Base-by-base conservation (phyloP, 2,329 filamentous ascomycete species). In the Fusarium metavorans region DNA sequence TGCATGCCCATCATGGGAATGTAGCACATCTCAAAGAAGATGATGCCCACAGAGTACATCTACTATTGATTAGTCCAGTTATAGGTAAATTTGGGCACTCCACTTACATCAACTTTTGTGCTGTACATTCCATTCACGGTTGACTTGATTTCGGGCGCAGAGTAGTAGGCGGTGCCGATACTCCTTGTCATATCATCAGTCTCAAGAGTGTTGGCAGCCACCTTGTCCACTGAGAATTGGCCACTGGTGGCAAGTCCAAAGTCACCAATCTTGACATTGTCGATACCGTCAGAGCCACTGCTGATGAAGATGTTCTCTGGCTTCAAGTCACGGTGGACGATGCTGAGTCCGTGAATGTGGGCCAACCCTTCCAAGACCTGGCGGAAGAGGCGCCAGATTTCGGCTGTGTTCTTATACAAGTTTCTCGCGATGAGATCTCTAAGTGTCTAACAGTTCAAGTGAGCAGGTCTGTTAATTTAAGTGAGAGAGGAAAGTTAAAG, bases 11-110 rank as follows among this genome's bases (percentile, higher is more conserved):
- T 86, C 83, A 92, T 89, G 0, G 90, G 87, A 37, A 86, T 83
- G 74, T 92, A 95, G 79, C 94, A 97, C 97, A 99, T 99, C 83
- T 99, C 97, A 76, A 98, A 98, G 84, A 99, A 97, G 67, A 99
- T 98, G 73, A 99, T 94, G 0, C 97, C 97, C 48, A 99, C 87
- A 0, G 96, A 98, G 81, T 97, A 99, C 96, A 99, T 98, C 89
- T 92, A 66, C 0, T 0, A 9, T n/a, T 61, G 78, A 74, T 76
- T 64, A 70, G 57, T 23, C 34, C 8, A 60, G 10, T 5, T 18
- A 39, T 13, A 23, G 5, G 7, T 0, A 3, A 6, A 59, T 13
- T 8, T 20, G 16, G 3, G 23, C 11, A 7, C 2, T 57, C 11
- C 45, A 87, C 91, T 86, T 83, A 92, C 91, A 85, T 99, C 97